Evolutionary conservation across 2,329 filamentous ascomycete species (phyloP).

Genomic region (Trichoderma sp.): DNA sequence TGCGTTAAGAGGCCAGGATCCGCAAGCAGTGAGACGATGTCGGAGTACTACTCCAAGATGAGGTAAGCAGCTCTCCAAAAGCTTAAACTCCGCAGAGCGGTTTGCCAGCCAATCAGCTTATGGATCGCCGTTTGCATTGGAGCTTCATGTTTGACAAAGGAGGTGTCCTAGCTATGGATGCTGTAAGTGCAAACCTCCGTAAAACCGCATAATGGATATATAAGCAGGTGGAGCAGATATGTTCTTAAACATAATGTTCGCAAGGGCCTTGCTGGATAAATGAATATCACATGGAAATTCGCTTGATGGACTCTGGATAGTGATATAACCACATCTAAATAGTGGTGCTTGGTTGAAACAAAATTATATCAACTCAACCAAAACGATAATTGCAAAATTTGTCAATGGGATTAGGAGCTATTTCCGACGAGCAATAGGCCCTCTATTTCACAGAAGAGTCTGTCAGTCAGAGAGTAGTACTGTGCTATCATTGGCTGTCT

Average conservation of each 20-base stretch:
- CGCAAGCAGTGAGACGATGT: not conserved
- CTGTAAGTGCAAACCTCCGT: not conserved
- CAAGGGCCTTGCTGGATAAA: not conserved
- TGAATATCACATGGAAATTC: not conserved
- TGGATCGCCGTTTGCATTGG: not conserved
- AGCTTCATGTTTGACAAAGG: not conserved
- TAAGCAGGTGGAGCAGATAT: not conserved
- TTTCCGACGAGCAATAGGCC: not conserved
- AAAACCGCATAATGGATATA: not conserved
- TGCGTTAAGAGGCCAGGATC: not conserved
- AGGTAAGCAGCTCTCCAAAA: not conserved
- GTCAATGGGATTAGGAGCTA: not conserved
- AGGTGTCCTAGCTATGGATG: not conserved
- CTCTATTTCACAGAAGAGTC: not conserved
- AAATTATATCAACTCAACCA: not conserved
- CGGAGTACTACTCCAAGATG: not conserved
- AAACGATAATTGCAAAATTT: not conserved
- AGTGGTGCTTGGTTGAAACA: not conserved
- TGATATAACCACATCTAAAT: not conserved
- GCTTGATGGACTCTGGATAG: not conserved
- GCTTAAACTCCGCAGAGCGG: not conserved
- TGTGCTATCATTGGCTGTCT: not conserved
- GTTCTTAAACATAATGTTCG: not conserved
- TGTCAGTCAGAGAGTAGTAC: not conserved
- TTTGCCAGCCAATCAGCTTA: not conserved